A percentile compares a stretch with the other conserved stretches of the same genome.
Conservation (phyloP, 225 moss, liverwort and hornwort genomes). For the Rhytidiadelphus loreus region DNA sequence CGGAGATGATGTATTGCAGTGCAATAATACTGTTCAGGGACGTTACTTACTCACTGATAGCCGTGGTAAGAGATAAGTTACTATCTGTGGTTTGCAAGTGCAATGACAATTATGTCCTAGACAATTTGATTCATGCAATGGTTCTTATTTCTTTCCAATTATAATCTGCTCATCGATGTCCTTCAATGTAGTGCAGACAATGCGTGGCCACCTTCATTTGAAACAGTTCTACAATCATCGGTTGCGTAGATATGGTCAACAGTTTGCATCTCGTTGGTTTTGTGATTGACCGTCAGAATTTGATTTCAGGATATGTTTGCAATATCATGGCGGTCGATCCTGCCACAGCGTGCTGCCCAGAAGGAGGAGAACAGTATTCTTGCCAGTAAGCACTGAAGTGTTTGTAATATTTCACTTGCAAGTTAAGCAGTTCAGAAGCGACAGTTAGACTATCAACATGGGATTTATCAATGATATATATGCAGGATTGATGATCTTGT, state of each 20-base stretch:
- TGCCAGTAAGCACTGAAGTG: slow-evolving; percentile 30
- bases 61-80: slow-evolving; percentile 12
- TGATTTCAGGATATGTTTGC: slow-evolving; percentile 66
- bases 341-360: slow-evolving; percentile 46
- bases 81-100: neutral
- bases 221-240: neutral
- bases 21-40: slow-evolving; percentile 49
- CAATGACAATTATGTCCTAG: neutral
- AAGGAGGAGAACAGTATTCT: slow-evolving; percentile 35
- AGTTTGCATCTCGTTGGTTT: neutral
- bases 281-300: neutral
- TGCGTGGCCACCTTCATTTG: neutral
- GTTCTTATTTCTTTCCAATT: neutral
- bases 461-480: neutral
- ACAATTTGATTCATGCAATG: neutral
- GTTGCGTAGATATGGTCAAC: neutral
- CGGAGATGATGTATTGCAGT: slow-evolving; percentile 18
- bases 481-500: neutral
- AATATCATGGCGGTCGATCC: slow-evolving; percentile 52
- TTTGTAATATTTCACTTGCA: neutral
- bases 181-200: neutral
- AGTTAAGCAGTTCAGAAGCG: neutral
- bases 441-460: neutral
- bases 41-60: slow-evolving; percentile 25
- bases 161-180: neutral